Evolutionary conservation across 768 basidiomycete species (phyloP).

Genomic region (Pseudohyphozyma bogoriensis): DNA sequence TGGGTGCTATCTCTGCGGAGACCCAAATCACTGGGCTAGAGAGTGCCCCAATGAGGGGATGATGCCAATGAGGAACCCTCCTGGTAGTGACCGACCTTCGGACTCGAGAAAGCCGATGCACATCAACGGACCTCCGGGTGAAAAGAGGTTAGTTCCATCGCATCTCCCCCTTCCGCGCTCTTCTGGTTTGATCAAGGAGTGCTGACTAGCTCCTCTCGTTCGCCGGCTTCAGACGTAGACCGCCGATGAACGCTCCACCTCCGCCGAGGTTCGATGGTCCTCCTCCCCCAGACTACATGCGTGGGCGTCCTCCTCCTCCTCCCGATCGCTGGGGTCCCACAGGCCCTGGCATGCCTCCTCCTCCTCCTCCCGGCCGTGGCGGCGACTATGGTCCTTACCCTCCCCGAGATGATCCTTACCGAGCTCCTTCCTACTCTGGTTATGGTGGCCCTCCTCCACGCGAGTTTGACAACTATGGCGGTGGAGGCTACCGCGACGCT

Average conservation of each 20-base stretch:
- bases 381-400: background rate
- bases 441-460: constrained; percentile 15
- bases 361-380: background rate
- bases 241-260: no score
- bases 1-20: no score
- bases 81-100: constrained; percentile 24
- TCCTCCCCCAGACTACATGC: background rate
- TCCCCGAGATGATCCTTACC: background rate
- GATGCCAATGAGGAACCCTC: constrained; percentile 11
- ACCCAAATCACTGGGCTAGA: no score
- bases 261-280: no score
- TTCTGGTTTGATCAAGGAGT: no score
- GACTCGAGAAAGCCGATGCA: constrained; percentile 26
- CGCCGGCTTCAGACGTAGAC: no score
- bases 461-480: no score
- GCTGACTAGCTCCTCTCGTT: no score
- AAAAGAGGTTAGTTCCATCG: background rate
- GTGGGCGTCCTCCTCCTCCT: background rate
- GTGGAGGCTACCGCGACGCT: background rate
- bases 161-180: background rate
- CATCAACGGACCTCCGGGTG: constrained; percentile 17
- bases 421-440: constrained; percentile 1
- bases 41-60: constrained; percentile 11
- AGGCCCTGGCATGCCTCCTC: no score
- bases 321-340: background rate